Percentiles rank a stretch among this genome's conserved stretches.
phyloP scores from a whole-genome alignment of 345 rosid species.

The Rhodomyrtus tomentosa region DNA sequence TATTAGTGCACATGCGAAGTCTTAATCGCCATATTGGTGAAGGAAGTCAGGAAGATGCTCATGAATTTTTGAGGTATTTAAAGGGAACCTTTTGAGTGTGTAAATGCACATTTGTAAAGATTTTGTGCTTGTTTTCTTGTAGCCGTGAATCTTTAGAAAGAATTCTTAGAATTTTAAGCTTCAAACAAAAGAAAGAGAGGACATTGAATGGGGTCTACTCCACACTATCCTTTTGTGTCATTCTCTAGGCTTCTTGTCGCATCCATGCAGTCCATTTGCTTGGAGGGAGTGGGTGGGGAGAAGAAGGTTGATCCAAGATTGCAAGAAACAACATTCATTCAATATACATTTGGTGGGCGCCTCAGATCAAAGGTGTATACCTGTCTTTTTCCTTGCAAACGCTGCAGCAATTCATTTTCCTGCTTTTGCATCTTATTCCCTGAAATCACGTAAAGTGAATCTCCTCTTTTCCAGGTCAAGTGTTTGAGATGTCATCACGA shows the following conservation, averaged over 20 bases:
- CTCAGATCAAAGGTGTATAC: slow-evolving; percentile 55
- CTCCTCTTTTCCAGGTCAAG: slow-evolving; percentile 34
- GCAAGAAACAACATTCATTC: slow-evolving; percentile 84
- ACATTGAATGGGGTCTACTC: neutral
- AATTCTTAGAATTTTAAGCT: neutral
- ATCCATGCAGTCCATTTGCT: slow-evolving; percentile 76
- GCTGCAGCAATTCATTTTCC: neutral
- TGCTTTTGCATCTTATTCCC: neutral
- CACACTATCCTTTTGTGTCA: neutral
- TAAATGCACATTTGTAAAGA: neutral
- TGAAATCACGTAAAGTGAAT: neutral
- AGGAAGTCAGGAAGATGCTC: slow-evolving; percentile 92
- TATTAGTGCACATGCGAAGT: slow-evolving; percentile 53
- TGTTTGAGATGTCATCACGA: slow-evolving; percentile 68
- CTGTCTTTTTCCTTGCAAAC: neutral
- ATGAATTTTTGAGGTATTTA: slow-evolving; percentile 69
- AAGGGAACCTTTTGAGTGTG: neutral
- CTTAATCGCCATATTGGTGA: slow-evolving; percentile 65
- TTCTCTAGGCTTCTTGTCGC: slow-evolving; percentile 59
- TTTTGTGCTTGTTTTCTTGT: neutral
- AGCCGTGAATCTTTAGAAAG: neutral
- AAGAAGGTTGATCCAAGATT: slow-evolving; percentile 47
- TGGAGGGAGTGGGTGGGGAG: slow-evolving; percentile 76
- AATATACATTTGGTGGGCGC: slow-evolving; percentile 72
- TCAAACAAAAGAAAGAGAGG: neutral